phyloP scores from a whole-genome alignment of 148 eudicot species.

The Dysphania ambrosioides region DNA sequence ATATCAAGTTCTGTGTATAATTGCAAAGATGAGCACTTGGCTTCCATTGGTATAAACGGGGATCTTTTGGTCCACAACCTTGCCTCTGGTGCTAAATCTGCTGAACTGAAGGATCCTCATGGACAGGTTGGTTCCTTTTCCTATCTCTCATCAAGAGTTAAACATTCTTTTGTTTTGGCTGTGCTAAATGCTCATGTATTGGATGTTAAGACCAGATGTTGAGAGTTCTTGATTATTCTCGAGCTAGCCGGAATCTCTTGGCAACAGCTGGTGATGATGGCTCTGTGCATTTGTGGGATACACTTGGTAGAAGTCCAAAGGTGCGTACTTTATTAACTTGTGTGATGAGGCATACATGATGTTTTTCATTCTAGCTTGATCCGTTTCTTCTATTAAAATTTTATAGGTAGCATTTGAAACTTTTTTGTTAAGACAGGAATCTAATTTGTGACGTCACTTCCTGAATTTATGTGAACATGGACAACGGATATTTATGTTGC shows the following conservation, averaged over 20 bases:
- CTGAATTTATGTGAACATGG: not conserved
- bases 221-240: constrained; percentile 95
- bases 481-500: not conserved
- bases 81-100: constrained; percentile 82
- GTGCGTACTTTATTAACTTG: constrained; percentile 30
- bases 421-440: not conserved
- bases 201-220: constrained; percentile 60
- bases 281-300: constrained; percentile 92
- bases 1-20: constrained; percentile 81
- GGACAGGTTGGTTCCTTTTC: constrained; percentile 52
- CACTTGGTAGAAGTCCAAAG: constrained; percentile 90
- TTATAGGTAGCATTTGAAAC: not conserved
- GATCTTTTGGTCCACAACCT: constrained; percentile 95
- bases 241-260: constrained; percentile 86
- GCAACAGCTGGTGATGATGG: constrained; percentile 99
- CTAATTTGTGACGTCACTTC: not conserved
- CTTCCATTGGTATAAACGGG: constrained; percentile 85
- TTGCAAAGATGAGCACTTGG: constrained; percentile 95
- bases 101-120: constrained; percentile 89
- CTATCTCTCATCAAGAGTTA: not conserved
- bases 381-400: not conserved
- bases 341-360: constrained; percentile 2
- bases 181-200: constrained; percentile 37
- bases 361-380: not conserved
- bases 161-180: constrained; percentile 13